Evolutionary conservation across 2,329 filamentous ascomycete genomes (phyloP).

Genomic region (Aspergillus pseudotamarii): DNA sequence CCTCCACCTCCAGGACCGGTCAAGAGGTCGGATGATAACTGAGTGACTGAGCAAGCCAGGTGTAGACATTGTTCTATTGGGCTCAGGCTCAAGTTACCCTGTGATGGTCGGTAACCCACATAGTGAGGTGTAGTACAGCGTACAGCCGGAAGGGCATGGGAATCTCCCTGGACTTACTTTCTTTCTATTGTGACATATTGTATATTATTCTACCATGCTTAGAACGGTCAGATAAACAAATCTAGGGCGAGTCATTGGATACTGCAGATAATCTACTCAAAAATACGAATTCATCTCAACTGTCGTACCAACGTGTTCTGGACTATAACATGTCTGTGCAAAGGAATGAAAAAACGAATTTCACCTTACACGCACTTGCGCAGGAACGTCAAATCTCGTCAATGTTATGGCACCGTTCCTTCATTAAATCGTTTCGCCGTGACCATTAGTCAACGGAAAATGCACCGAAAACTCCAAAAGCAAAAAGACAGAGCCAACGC

Average conservation of each 20-base stretch:
- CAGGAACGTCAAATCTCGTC: conserved; percentile 19
- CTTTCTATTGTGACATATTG: not conserved
- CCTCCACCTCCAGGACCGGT: conserved; percentile 33
- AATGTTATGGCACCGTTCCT: conserved; percentile 23
- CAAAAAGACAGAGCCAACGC: conserved; percentile 23
- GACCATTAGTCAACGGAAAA: conserved; percentile 20
- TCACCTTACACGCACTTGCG: conserved; percentile 16
- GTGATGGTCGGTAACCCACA: not conserved
- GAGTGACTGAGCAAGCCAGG: conserved; percentile 5
- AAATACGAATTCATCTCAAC: conserved; percentile 19
- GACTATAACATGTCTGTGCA: conserved; percentile 18
- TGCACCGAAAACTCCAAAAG: conserved; percentile 26
- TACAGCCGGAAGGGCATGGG: not conserved
- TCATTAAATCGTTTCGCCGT: conserved; percentile 31
- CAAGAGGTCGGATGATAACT: conserved; percentile 24
- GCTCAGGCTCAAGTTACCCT: not conserved
- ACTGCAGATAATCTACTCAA: not conserved
- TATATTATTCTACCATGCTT: conserved; percentile 2
- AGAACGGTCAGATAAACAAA: not conserved
- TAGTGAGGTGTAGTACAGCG: not conserved
- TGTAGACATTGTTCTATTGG: not conserved
- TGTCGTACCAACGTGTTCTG: conserved; percentile 12
- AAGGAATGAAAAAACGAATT: conserved; percentile 13
- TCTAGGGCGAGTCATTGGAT: not conserved
- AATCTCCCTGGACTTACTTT: not conserved